Base-by-base conservation (phyloP, 805 yeast species). In the Kazachstania viticola region DNA sequence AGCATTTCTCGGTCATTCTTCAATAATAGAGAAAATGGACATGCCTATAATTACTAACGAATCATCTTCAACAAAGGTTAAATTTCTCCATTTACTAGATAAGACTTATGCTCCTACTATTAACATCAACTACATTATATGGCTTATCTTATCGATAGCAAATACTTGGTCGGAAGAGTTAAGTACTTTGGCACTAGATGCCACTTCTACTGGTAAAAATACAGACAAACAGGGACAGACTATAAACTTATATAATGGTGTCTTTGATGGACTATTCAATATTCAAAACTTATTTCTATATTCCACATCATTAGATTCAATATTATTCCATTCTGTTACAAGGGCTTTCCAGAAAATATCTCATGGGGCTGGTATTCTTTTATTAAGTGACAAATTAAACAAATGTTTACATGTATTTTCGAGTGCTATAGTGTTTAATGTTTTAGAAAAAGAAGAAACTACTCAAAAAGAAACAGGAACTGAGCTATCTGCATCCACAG, bases 321-420 rank as follows among this genome's bases (percentile, higher is more conserved):
- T 80, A 13, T 48, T 74, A 14, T 87, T 81, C 51, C 79, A 79
- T 35, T 56, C 62, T 8, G 47, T 78, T 3, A 72, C 85, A 3
- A 62, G 94, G 25, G 69, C 93, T 0, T 64, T 82, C 6, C 96
- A 88, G 51, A 76, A 78, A 40, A 63, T 82, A 30, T 73, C 94
- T 5, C 95, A 84, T 49, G 73, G 87, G 0, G 69, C 87, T 0
- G 96, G 96, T 0, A 58, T 83, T 12, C 54, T 85, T n/a, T 75
- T 73, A 0, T 49, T 79, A 9, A 47, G 53, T 1, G 61, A 59
- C 0, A 61, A 77, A 15, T 60, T 94, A 30, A 80, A 83, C 45
- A 69, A 71, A 8, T 67, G 71, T 18, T 40, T 75, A 29, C 40
- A 48, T n/a, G 41, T 65, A n/a, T 64, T 73, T 40, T 61, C 74